Evolutionary conservation across 164 flowering plant species (phyloP), one percentile per base, ranked within the genome.

Genomic region (Cinnamomum micranthum): DNA sequence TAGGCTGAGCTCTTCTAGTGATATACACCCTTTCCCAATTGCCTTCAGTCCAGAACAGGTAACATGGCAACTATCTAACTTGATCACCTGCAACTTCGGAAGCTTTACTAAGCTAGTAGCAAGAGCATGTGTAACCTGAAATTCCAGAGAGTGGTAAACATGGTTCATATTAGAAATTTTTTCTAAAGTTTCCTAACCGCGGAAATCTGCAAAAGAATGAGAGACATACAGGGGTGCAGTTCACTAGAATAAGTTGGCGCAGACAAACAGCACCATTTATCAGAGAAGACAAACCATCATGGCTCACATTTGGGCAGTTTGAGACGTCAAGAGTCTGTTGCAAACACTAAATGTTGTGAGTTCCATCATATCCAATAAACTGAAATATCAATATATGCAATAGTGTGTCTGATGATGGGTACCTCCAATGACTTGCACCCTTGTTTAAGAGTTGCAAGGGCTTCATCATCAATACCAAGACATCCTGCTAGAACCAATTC

Each of bases 401-500:
- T 51, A 4, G 59, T 35, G 35, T 66, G 62, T 28, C 68, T 17
- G 33, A 51, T 13, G 64, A 68, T 23, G 65, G 64, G 27, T 87
- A 92, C 98, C 96, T 90, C 79, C 10, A 94, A 76, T 14, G 97
- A 85, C 76, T 82, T 85, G 86, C 87, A 86, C 50, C 92, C 91
- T 66, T 80, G 86, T 76, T 82, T 85, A 47, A 92, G 74, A 55
- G 76, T 81, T 23, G 77, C 78, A 79, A 90, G 91, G 82, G 88
- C 85, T 65, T 87, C 89, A 81, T 91, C 93, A 80, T 90, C 90
- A 28, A 94, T 86, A 51, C 87, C 89, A 74, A 84, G 83, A 78
- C 98, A 94, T n/a, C 98, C 98, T 75, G 84, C 88, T 15, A 94
- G 77, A 80, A 81, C 77, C 85, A 94, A 80, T 68, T 91, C 92